These are phyloP conservation scores for Penicillium soppii DNA, from an alignment of 495 filamentous ascomycete genomes.

Conservation along the genomic window DNA sequence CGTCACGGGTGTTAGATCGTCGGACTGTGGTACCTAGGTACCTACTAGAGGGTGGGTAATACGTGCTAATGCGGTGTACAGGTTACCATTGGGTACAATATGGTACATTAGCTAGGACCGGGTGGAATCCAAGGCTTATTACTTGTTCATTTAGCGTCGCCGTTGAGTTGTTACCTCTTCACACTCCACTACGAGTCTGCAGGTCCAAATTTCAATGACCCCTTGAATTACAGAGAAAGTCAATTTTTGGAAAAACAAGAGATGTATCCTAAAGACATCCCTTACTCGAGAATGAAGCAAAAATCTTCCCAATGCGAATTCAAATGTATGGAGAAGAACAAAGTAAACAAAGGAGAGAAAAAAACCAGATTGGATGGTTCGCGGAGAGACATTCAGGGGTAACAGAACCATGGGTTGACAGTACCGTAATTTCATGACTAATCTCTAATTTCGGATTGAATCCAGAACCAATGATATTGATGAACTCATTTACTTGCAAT, in stretches of 20 bases:
- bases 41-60: slow-evolving; percentile 7
- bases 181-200: not conserved
- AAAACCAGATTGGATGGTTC: too few relatives aligned
- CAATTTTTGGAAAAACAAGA: not conserved
- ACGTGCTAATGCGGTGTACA: slow-evolving; percentile 9
- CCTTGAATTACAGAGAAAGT: not conserved
- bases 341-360: slow-evolving; percentile 21
- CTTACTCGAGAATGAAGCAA: too few relatives aligned
- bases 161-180: not conserved
- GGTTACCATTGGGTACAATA: too few relatives aligned
- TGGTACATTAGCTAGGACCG: too few relatives aligned
- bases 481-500: too few relatives aligned
- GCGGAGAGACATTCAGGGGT: slow-evolving; percentile 24
- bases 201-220: not conserved
- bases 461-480: too few relatives aligned
- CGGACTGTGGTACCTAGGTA: slow-evolving; percentile 3
- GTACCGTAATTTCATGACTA: not conserved
- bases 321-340: not conserved
- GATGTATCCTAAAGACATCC: too few relatives aligned
- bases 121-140: not conserved
- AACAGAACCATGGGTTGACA: slow-evolving; percentile 37
- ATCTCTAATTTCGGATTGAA: not conserved
- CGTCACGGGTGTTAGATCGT: slow-evolving; percentile 14
- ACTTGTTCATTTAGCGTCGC: not conserved
- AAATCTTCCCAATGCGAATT: too few relatives aligned